A percentile compares a stretch with the other conserved stretches of the same genome.
phyloP scores from a whole-genome alignment of 2,329 filamentous ascomycete species.

The Chrysosporium keratinophilum region DNA sequence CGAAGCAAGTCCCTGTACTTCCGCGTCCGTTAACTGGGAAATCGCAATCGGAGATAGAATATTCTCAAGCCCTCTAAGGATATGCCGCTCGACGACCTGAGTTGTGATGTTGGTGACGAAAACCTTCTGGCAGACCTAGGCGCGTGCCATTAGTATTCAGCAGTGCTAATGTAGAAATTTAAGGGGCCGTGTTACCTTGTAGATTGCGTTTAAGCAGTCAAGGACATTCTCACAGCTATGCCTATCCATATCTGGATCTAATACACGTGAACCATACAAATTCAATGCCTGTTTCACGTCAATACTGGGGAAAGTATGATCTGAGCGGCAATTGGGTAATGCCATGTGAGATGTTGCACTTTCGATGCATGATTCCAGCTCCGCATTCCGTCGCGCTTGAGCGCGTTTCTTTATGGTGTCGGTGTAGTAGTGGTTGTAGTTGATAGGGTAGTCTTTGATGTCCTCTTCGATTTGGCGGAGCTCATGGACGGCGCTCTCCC shows the following conservation, averaged over 20 bases:
- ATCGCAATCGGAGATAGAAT: conserved; percentile 1
- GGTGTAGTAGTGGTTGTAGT: conserved; percentile 10
- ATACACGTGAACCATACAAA: neutral
- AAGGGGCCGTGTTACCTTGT: neutral
- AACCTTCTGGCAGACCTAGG: neutral
- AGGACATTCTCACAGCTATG: conserved; percentile 4
- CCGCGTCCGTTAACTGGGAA: neutral
- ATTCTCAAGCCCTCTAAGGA: neutral
- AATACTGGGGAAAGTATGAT: neutral
- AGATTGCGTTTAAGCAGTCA: conserved; percentile 4
- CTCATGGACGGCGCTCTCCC: neutral
- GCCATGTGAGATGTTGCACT: neutral
- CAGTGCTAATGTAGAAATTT: too few relatives aligned
- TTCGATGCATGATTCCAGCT: neutral
- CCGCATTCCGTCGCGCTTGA: neutral
- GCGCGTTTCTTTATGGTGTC: conserved; percentile 2
- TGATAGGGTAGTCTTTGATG: conserved; percentile 3
- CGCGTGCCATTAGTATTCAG: too few relatives aligned
- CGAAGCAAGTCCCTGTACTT: neutral
- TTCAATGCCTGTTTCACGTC: neutral
- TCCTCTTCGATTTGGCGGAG: conserved; percentile 1
- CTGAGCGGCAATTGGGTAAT: neutral
- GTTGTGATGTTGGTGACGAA: conserved; percentile 6
- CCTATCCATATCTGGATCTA: conserved; percentile 9
- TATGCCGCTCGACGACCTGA: conserved; percentile 6